phyloP scores from a whole-genome alignment of 805 yeast species.

The Blastobotrys parvus region DNA sequence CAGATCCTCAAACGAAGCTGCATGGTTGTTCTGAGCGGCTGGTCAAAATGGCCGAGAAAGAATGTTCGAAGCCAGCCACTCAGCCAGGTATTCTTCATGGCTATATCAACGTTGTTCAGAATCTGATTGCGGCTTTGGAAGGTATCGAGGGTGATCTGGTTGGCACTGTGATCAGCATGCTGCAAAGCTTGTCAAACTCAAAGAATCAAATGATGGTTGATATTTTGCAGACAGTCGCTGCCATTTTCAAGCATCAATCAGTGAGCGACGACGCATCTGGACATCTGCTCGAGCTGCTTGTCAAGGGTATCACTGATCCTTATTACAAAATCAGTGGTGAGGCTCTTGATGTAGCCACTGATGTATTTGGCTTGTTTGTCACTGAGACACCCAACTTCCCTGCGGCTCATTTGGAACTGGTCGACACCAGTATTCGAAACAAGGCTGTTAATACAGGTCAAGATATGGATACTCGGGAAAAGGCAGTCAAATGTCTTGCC shows the following conservation, averaged over 20 bases:
- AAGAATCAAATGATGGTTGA: slow-evolving; percentile 11
- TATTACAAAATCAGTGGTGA: slow-evolving; percentile 31
- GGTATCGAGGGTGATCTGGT: slow-evolving; percentile 6
- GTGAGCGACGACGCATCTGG: slow-evolving; percentile 6
- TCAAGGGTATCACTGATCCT: slow-evolving; percentile 28
- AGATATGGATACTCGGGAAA: slow-evolving; percentile 32
- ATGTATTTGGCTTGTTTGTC: slow-evolving; percentile 7
- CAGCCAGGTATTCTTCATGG: slow-evolving; percentile 5
- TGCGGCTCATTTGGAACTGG: not conserved
- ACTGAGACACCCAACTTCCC: not conserved
- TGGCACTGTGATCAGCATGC: slow-evolving; percentile 3
- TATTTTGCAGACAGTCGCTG: slow-evolving; percentile 10
- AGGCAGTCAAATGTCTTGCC: slow-evolving; percentile 29
- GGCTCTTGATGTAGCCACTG: slow-evolving; percentile 28
- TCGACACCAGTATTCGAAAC: slow-evolving; percentile 26
- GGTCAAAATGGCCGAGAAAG: slow-evolving; percentile 4
- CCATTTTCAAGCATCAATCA: slow-evolving; percentile 7
- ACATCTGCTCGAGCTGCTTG: slow-evolving; percentile 24
- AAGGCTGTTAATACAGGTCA: slow-evolving; percentile 29
- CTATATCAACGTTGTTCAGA: slow-evolving; percentile 4
- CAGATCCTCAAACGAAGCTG: slow-evolving; percentile 16
- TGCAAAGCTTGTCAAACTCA: slow-evolving; percentile 5
- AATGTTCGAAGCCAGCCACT: not conserved
- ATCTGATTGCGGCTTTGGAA: slow-evolving; percentile 6
- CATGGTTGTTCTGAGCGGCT: slow-evolving; percentile 3